These are phyloP conservation scores for Microstroma glucosiphilum DNA, from an alignment of 1,284 basidiomycete species.

Conservation along the genomic window DNA sequence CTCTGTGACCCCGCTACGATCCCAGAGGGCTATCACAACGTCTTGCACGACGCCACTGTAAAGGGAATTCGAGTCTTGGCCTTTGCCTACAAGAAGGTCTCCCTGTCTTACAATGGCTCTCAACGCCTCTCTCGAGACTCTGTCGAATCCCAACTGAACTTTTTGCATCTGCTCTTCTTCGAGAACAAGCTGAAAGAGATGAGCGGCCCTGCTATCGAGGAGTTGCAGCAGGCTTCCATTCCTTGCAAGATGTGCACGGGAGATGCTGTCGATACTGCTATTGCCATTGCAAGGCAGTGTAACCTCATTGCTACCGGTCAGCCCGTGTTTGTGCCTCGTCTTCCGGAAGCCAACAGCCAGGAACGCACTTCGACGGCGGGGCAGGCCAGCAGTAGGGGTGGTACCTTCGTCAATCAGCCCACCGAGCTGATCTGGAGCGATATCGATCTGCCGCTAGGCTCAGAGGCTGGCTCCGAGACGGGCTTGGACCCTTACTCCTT, in stretches of 20 bases:
- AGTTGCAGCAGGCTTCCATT: constrained; percentile 22
- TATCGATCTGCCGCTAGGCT: constrained; percentile 9
- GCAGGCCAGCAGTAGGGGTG: constrained; percentile 8
- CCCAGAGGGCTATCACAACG: constrained; percentile 16
- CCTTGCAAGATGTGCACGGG: constrained; percentile 34
- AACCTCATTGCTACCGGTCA: constrained; percentile 17
- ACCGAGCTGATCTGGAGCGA: constrained; percentile 23
- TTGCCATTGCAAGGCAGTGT: constrained; percentile 27
- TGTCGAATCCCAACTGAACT: constrained; percentile 19
- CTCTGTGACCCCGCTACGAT: constrained; percentile 15
- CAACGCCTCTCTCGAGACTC: constrained; percentile 3
- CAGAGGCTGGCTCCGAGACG: constrained; percentile 10
- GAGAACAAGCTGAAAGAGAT: constrained; percentile 26
- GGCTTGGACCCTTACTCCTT: constrained; percentile 30
- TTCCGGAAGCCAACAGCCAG: constrained; percentile 5
- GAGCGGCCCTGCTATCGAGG: constrained; percentile 18
- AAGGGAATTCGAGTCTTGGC: constrained; percentile 25
- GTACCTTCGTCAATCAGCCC: too few species aligned
- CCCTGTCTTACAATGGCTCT: not conserved
- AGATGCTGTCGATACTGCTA: constrained; percentile 27
- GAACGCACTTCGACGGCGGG: not conserved
- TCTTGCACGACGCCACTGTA: constrained; percentile 20
- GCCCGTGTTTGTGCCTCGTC: constrained; percentile 21
- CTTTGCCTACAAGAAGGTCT: constrained; percentile 19
- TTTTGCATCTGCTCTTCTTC: constrained; percentile 26